Base-by-base conservation (phyloP, 192 early-diverging fungal genomes). In the Lobosporangium transversale region DNA sequence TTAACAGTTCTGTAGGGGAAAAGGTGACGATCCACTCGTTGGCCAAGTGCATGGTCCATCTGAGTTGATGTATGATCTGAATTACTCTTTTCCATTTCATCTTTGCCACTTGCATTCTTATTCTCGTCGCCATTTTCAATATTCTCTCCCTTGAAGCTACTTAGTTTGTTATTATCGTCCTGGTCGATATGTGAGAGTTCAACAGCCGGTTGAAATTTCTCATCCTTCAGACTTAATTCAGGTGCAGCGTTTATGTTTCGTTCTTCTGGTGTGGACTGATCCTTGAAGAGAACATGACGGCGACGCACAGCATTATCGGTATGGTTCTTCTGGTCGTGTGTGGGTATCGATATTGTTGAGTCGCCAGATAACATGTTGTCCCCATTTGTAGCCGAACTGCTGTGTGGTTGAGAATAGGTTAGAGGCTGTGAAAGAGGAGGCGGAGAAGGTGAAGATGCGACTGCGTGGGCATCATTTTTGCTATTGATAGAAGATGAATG, bases 21-120 rank as follows among this genome's bases (percentile, higher is more conserved):
- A 42, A 75, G 35, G 27, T 75, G 63, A 31, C 63, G 56, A 23
- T 75, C 71, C 2, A 58, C 57, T 44, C 63, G 71, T 9, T 75
- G 62, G 9, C 54, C 55, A 23, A 66, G 70, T 7, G 59, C 1
- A 10, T 57, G 37, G 4, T 74, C 70, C 2, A 62, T 74, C 44
- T 37, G 47, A 0, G 61, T 47, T 23, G 30, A 40, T 9, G 32
- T 18, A 45, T 49, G 48, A 21, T 49, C 6, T 14, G 44, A 14
- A 27, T 57, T 30, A 14, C 32, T n/a, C n/a, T 45, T 45, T 29
- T 59, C 42, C 20, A 1, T 4, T 24, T 29, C 36, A 30, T 40
- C 20, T 5, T 23, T 6, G 23, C 37, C 7, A 14, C 23, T 2
- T 10, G 36, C 20, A 35, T 27, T 32, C 31, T 36, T 42, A 17